phyloP scores from a whole-genome alignment of 805 yeast species.

The Priceomyces carsonii region DNA sequence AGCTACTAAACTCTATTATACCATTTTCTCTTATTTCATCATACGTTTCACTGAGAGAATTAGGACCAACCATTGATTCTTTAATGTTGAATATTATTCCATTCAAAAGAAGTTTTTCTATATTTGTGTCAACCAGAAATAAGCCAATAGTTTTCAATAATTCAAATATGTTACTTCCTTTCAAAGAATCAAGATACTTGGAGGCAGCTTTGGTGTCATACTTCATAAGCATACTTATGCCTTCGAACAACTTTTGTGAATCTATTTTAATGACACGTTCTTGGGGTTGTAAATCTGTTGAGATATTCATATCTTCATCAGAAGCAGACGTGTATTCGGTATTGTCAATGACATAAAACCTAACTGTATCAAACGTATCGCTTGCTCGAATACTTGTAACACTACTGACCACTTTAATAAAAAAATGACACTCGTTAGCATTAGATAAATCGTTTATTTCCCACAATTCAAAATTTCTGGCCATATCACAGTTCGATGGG shows the following conservation, averaged over 20 bases:
- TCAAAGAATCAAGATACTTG: conserved; percentile 27
- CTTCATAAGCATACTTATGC: conserved; percentile 29
- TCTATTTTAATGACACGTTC: conserved; percentile 35
- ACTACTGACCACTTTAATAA: conserved; percentile 19
- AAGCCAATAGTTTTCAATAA: conserved; percentile 30
- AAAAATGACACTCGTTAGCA: conserved; percentile 20
- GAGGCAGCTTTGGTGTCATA: conserved; percentile 33
- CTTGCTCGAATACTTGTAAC: neutral
- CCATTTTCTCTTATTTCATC: conserved; percentile 22
- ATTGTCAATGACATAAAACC: conserved; percentile 40
- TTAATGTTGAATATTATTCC: conserved; percentile 16
- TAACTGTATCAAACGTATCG: conserved; percentile 9
- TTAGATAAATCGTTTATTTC: conserved; percentile 20
- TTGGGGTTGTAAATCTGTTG: conserved; percentile 16
- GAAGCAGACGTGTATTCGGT: conserved; percentile 37
- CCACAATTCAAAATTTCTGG: conserved; percentile 18
- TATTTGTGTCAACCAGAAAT: conserved; percentile 23
- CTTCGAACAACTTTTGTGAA: conserved; percentile 23
- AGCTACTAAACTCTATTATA: conserved; percentile 27
- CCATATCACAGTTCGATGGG: conserved; percentile 8
- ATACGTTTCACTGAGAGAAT: conserved; percentile 17
- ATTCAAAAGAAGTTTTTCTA: conserved; percentile 22
- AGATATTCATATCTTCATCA: conserved; percentile 27
- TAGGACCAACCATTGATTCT: conserved; percentile 12
- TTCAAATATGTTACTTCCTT: conserved; percentile 38